Conservation (phyloP, 805 yeast species). For the Ogataea kodamae region DNA sequence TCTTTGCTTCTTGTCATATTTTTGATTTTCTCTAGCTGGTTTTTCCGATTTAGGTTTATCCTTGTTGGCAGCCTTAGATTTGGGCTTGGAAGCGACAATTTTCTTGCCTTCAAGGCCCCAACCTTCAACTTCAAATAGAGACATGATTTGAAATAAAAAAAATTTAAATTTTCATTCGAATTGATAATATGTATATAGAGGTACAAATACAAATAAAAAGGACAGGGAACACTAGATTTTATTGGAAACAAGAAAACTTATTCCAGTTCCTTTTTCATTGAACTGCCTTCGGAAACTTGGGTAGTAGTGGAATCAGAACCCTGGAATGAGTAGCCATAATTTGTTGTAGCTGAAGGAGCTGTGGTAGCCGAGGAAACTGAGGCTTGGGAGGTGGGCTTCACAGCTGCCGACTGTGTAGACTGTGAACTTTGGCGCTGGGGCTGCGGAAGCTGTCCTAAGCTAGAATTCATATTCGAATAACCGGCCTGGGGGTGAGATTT, state of each 20-base stretch:
- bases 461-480: slow-evolving; percentile 4
- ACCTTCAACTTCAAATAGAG: slow-evolving; percentile 76
- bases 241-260: too few species aligned
- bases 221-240: slow-evolving; percentile 1
- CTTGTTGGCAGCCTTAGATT: slow-evolving; percentile 18
- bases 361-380: background rate
- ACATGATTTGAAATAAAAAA: slow-evolving; percentile 40
- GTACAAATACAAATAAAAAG: slow-evolving; percentile 1
- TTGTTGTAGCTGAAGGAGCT: too few species aligned
- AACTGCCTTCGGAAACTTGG: background rate
- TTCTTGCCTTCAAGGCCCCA: slow-evolving; percentile 64
- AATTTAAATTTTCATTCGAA: slow-evolving; percentile 8
- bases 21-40: slow-evolving; percentile 8
- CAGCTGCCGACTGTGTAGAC: background rate
- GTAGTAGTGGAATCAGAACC: background rate
- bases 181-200: background rate
- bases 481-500: slow-evolving; percentile 11
- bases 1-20: slow-evolving; percentile 6
- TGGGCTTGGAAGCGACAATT: slow-evolving; percentile 45
- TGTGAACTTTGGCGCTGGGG: slow-evolving; percentile 1
- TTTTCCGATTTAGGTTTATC: slow-evolving; percentile 13
- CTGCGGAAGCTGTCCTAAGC: slow-evolving; percentile 5
- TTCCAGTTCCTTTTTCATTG: too few species aligned
- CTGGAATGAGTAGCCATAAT: background rate
- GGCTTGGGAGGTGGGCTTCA: background rate